phyloP scores from a whole-genome alignment of 2,329 filamentous ascomycete species.

The Aspergillus aculeatinus region DNA sequence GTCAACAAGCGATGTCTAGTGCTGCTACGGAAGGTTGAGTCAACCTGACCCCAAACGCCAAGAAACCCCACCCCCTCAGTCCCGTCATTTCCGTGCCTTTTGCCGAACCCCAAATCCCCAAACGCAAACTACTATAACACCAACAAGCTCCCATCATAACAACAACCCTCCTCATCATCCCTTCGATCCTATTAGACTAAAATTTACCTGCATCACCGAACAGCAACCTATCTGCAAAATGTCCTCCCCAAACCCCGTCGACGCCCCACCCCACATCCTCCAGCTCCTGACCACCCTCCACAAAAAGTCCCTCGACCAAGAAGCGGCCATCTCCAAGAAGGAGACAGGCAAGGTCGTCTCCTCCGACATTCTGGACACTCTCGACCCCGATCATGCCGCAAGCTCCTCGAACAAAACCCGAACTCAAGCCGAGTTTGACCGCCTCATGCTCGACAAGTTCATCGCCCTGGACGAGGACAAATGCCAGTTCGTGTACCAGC shows the following conservation, averaged over 20 bases:
- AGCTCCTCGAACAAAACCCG: neutral
- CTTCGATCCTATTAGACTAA: too few species aligned
- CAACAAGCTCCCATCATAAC: too few species aligned
- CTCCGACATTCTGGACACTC: constrained; percentile 16
- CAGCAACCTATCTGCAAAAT: constrained; percentile 1
- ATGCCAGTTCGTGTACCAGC: constrained; percentile 57
- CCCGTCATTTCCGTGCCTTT: neutral
- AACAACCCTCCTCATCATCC: too few species aligned
- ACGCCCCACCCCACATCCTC: constrained; percentile 23
- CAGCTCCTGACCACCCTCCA: constrained; percentile 24
- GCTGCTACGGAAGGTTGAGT: neutral
- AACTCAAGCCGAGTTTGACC: constrained; percentile 20
- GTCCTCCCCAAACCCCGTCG: constrained; percentile 11
- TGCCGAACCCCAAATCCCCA: too few species aligned
- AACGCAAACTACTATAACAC: too few species aligned
- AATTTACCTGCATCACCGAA: too few species aligned
- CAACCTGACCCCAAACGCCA: neutral
- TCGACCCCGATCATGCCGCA: constrained; percentile 9
- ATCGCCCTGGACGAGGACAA: constrained; percentile 62
- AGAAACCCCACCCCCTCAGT: neutral
- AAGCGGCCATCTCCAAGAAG: constrained; percentile 18
- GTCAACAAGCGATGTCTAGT: too few species aligned
- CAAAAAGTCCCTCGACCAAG: constrained; percentile 21
- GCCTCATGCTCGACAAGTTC: constrained; percentile 52
- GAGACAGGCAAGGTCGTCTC: constrained; percentile 22